Base-by-base conservation (phyloP, 2,329 filamentous ascomycete genomes). In the Knufia petricola region DNA sequence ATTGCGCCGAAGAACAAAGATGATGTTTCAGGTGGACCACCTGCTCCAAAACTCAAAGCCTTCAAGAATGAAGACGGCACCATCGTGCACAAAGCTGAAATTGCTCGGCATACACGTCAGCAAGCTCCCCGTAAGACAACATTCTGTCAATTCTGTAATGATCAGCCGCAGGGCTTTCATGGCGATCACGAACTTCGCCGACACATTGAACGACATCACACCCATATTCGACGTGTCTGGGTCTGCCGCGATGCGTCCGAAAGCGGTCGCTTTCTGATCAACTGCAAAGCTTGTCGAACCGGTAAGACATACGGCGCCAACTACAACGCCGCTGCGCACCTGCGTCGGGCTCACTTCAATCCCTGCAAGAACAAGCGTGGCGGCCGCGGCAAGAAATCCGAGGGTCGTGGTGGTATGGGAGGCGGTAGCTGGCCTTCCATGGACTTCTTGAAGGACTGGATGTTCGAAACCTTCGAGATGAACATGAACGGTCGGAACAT, bases 291-390 rank as follows among this genome's bases (percentile, higher is more conserved):
- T 41, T 96, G 90, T 65, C 76, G 75, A 42, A 75, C 76, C 38
- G 69, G 76, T 48, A 95, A 95, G 71, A 76, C 78, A 50, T 96
- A 96, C 59, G 85, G 85, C 2, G 86, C 85, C 13, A 92, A 95
- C 68, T 95, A 96, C 69, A 96, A 96, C 60, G 90, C 89, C 0
- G 88, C 88, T 0, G 90, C 88, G 0, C 90, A 96, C 63, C 75
- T 96, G 7, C 78, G 89, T 36, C 81, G 90, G 43, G 84, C 84
- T 0, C 90, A 96, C 64, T 96, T 95, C 73, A 85, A 84, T 61
- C 82, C 78, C 1, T 74, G 76, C 56, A 76, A 78, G 61, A 70
- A 68, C 19, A 69, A 68, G 17, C 64, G 69, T n/a, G 68, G 76
- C 19, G 78, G 77, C 7, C 67, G 76, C 42, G 73, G 74, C 40